These are phyloP conservation scores for Podaxis pistillaris DNA, from an alignment of 768 basidiomycete species.

Conservation along the genomic window DNA sequence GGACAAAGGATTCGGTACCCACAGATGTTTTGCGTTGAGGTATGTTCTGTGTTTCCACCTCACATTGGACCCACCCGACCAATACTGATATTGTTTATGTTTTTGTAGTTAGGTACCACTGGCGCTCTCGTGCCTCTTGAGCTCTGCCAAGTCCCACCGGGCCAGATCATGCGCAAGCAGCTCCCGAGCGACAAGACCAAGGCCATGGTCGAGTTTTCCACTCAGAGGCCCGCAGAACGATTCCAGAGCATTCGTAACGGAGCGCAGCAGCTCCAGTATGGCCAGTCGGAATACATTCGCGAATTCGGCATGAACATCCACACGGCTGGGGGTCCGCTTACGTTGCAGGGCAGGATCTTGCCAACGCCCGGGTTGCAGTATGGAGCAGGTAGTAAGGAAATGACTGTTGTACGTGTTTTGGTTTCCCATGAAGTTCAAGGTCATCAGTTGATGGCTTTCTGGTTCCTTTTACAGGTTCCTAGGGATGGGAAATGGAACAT, in stretches of 20 bases:
- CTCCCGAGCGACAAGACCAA: conserved; percentile 65
- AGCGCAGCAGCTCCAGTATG: conserved; percentile 59
- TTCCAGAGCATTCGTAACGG: conserved; percentile 53
- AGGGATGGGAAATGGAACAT: conserved; percentile 78
- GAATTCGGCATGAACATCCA: conserved; percentile 68
- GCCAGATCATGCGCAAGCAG: conserved; percentile 71
- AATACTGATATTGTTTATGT: not conserved
- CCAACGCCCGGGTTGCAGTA: conserved; percentile 65
- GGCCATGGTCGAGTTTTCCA: conserved; percentile 64
- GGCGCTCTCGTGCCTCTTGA: conserved; percentile 66
- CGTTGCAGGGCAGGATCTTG: conserved; percentile 55
- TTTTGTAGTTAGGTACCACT: conserved; percentile 51
- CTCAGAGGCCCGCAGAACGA: conserved; percentile 57
- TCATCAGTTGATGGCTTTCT: not conserved
- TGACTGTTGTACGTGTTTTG: conserved; percentile 45
- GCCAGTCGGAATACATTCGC: conserved; percentile 69
- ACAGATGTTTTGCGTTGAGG: conserved; percentile 55
- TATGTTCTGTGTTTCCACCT: conserved; percentile 21
- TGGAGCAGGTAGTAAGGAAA: conserved; percentile 50
- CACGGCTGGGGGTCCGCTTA: conserved; percentile 42
- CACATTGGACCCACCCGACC: not conserved
- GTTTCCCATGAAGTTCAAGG: not conserved
- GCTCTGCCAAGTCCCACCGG: conserved; percentile 55
- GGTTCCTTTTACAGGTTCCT: conserved; percentile 42
- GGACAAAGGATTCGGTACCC: conserved; percentile 43